Evolutionary conservation across 2,329 filamentous ascomycete species (phyloP).

Genomic region (Bimuria novae-zelandiae): DNA sequence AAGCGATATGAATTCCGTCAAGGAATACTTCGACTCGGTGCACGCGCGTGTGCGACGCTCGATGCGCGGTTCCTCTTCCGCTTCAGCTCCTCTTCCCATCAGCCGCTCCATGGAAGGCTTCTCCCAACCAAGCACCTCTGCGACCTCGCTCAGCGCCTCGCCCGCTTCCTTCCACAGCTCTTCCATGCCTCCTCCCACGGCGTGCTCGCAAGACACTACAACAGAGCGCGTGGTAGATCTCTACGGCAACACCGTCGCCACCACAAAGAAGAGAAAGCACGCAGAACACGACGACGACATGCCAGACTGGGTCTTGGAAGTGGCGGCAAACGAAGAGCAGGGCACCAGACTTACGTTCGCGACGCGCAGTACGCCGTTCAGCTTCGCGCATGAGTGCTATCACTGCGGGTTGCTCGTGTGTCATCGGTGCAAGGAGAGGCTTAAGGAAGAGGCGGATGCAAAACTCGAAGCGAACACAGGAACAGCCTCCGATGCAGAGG

Average conservation of each 20-base stretch:
- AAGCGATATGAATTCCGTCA: neutral
- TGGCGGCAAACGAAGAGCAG: neutral
- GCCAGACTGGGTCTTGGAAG: neutral
- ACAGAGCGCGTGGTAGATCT: conserved; percentile 18
- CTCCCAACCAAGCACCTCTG: neutral
- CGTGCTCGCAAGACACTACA: neutral
- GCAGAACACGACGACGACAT: conserved; percentile 10
- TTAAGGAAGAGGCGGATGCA: neutral
- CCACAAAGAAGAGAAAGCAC: conserved; percentile 2
- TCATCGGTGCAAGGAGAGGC: conserved; percentile 22
- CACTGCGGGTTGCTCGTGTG: conserved; percentile 32
- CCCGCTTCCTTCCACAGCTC: neutral
- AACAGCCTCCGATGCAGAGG: no score
- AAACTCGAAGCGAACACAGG: no score
- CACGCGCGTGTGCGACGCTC: neutral
- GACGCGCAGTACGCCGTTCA: conserved; percentile 14
- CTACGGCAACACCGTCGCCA: conserved; percentile 23
- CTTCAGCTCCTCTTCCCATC: neutral
- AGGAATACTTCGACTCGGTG: no score
- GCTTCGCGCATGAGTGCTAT: conserved; percentile 31
- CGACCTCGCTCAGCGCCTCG: neutral
- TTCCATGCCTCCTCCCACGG: neutral
- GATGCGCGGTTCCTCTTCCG: neutral
- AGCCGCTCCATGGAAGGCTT: neutral
- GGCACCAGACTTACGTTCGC: neutral